These are phyloP conservation scores for Hordeum marinum DNA, from an alignment of 176 grass and related monocot species.

Conservation along the genomic window DNA sequence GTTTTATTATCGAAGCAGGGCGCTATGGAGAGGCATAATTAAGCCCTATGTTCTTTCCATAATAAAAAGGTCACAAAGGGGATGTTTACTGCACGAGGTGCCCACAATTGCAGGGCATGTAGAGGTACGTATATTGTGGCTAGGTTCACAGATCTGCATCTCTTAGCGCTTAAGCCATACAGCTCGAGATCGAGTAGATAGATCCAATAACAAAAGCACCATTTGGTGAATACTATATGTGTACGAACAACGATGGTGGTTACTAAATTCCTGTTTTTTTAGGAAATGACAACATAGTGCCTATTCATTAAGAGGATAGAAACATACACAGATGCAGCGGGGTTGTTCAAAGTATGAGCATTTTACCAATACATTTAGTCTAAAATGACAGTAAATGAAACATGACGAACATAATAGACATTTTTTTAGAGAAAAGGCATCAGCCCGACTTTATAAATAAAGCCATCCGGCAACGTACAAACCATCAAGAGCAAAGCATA, in stretches of 20 bases:
- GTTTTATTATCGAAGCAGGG: neutral
- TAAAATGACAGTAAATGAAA: neutral
- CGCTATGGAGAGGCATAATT: neutral
- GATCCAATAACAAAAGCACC: neutral
- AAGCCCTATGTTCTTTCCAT: neutral
- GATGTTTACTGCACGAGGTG: constrained; percentile 23
- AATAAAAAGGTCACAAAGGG: neutral
- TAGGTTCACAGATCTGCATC: constrained; percentile 9
- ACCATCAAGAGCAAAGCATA: too few relatives aligned
- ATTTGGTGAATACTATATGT: neutral
- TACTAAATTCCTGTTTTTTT: too few relatives aligned
- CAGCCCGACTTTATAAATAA: too few relatives aligned
- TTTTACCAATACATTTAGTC: neutral
- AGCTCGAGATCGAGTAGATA: neutral
- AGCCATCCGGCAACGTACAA: too few relatives aligned
- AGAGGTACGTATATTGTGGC: neutral
- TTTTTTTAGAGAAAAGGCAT: too few relatives aligned
- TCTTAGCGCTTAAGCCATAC: constrained; percentile 44
- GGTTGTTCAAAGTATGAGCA: neutral
- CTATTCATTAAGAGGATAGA: too few relatives aligned
- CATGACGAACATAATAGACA: neutral
- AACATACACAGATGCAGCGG: too few relatives aligned
- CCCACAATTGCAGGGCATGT: constrained; percentile 1
- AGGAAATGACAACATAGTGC: too few relatives aligned
- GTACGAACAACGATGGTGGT: too few relatives aligned